Base-by-base conservation (phyloP, 495 filamentous ascomycete species). In the Parathielavia appendiculata region DNA sequence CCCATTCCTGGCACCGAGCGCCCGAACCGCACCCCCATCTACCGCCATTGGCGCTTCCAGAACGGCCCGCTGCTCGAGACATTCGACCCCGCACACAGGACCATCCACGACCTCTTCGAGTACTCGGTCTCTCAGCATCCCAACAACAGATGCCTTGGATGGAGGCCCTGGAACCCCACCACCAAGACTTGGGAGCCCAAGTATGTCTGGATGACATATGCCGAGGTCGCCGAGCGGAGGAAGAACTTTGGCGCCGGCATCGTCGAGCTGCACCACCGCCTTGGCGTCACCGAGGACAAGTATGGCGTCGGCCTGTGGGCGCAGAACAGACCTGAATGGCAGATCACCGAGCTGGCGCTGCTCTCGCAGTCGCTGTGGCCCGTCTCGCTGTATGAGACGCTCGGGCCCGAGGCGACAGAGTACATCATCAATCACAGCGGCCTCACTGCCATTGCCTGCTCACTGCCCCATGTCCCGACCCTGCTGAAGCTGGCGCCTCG, bases 261-360 rank as follows among this genome's bases (percentile, higher is more conserved):
- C 51, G 86, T 90, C 46, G 84, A 92, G 72, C 71, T 97, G 65
- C 89, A 95, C 71, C 78, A 87, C 62, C 80, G 83, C 59, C 76
- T 82, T 57, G 87, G 86, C 8, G 76, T 88, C 49, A 76, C 77
- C 10, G 81, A 79, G 35, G 73, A 75, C 48, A 88, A 92, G 73
- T 89, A 93, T 68, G 90, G 86, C 50, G 81, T 97, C 58, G 93
- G 93, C 35, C 74, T 98, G 17, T 98, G 93, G 93, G 90, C 89
- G 56, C 90, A 92, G 75, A 98, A 98, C 71, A 83, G 93, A 52
- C 88, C 92, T 7, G 93, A 98, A 72, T 98, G 93, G 93, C 93
- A 98, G 79, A 87, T 98, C 54, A 85, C 89, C 47, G 93, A 98
- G 82, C 73, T 98, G 63, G 93, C 85, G 41, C 89, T 91, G 63